phyloP scores from a whole-genome alignment of 495 filamentous ascomycete genomes.

The Darksidea phi region DNA sequence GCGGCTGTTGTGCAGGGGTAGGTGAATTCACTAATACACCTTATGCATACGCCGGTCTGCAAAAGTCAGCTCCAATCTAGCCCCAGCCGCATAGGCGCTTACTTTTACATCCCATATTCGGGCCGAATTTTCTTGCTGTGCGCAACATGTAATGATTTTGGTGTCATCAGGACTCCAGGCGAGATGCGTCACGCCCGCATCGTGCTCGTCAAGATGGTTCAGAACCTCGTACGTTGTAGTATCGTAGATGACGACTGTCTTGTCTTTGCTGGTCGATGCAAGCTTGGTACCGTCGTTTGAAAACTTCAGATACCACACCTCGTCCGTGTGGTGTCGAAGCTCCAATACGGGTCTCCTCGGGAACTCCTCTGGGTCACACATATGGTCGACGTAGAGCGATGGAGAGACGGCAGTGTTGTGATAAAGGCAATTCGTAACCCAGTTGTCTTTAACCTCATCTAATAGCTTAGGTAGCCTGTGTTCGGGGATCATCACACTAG shows the following conservation, averaged over 20 bases:
- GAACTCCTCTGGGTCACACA: slow-evolving; percentile 77
- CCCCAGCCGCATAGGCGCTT: slow-evolving; percentile 37
- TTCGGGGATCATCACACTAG: slow-evolving; percentile 96
- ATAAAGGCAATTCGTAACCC: slow-evolving; percentile 81
- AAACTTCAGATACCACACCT: slow-evolving; percentile 89
- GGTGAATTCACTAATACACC: slow-evolving; percentile 63
- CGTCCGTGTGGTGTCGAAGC: slow-evolving; percentile 72
- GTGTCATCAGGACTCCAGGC: slow-evolving; percentile 91
- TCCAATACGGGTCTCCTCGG: slow-evolving; percentile 65
- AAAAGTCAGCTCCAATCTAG: slow-evolving; percentile 6
- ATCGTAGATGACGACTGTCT: slow-evolving; percentile 77
- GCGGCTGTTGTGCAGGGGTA: slow-evolving; percentile 82
- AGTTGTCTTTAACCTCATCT: slow-evolving; percentile 73
- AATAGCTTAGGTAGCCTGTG: slow-evolving; percentile 86
- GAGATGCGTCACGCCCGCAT: slow-evolving; percentile 67
- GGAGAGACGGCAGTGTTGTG: slow-evolving; percentile 79
- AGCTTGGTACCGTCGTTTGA: slow-evolving; percentile 84
- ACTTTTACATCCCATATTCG: slow-evolving; percentile 78
- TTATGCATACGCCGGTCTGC: slow-evolving; percentile 68
- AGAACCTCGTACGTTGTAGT: slow-evolving; percentile 65
- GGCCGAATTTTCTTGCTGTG: slow-evolving; percentile 71
- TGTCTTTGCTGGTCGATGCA: slow-evolving; percentile 77
- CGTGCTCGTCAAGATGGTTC: slow-evolving; percentile 63
- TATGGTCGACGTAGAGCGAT: slow-evolving; percentile 85
- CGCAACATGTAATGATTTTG: slow-evolving; percentile 76